Evolutionary conservation across 306 rosid species (phyloP).

Genomic region (Arachis hypogaea): DNA sequence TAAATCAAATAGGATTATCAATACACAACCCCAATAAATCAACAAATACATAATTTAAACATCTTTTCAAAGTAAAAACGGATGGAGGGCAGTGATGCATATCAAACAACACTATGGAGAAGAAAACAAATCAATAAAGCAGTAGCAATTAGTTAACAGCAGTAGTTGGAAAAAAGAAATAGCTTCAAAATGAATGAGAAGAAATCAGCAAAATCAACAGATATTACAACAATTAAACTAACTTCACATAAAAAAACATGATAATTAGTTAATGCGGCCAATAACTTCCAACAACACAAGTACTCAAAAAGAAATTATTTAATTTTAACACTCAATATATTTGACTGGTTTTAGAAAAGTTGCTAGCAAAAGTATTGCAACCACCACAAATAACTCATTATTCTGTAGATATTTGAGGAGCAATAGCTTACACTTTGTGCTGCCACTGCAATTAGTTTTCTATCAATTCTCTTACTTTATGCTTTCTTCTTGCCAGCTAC

Average conservation of each 20-base stretch:
- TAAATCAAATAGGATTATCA: too few species aligned
- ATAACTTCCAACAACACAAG: background rate
- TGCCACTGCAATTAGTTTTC: slow-evolving; percentile 42
- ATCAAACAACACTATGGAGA: too few species aligned
- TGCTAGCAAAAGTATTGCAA: slow-evolving; percentile 36
- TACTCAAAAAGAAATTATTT: background rate
- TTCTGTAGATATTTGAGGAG: too few species aligned
- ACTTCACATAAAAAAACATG: background rate
- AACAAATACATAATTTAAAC: too few species aligned
- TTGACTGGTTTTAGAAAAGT: too few species aligned
- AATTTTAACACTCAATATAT: background rate
- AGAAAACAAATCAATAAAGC: too few species aligned
- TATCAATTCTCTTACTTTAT: too few species aligned
- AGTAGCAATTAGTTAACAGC: too few species aligned
- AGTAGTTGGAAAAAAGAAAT: background rate
- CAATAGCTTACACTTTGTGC: too few species aligned
- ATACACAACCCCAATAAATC: too few species aligned
- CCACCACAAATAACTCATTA: slow-evolving; percentile 38
- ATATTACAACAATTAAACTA: background rate
- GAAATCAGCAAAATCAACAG: too few species aligned
- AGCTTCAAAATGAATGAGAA: background rate
- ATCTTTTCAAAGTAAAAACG: background rate
- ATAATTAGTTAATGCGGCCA: background rate
- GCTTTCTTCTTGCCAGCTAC: too few species aligned
- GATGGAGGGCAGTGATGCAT: background rate